Evolutionary conservation across 305 asterid genomes (phyloP).

Genomic region (Fraxinus latifolia): DNA sequence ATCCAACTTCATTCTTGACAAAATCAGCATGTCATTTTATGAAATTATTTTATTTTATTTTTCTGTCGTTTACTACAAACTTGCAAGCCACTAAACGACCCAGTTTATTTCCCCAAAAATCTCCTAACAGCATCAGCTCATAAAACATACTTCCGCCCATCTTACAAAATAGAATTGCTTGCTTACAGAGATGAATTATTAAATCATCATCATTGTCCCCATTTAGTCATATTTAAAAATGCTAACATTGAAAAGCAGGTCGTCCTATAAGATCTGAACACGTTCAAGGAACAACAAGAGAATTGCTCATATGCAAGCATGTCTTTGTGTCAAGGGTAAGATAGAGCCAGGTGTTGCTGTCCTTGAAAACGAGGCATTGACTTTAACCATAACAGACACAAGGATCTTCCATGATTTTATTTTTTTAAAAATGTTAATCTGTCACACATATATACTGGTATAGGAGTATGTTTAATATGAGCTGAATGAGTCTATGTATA

Average conservation of each 20-base stretch:
- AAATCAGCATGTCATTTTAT: not conserved
- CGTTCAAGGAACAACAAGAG: not conserved
- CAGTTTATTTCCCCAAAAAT: not conserved
- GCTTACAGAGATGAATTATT: not conserved
- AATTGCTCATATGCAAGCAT: not conserved
- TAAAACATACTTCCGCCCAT: not conserved
- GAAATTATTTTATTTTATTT: not conserved
- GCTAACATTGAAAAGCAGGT: not conserved
- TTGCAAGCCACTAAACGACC: not conserved
- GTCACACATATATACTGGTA: not conserved
- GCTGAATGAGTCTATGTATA: not conserved
- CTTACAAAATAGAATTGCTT: not conserved
- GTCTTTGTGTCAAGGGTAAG: not conserved
- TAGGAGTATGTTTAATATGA: not conserved
- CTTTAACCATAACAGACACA: not conserved
- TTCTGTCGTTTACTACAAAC: not conserved
- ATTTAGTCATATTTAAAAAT: not conserved
- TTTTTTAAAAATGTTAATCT: not conserved
- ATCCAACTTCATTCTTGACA: not conserved
- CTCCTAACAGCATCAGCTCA: not conserved
- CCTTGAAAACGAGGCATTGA: not conserved
- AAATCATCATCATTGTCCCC: not conserved
- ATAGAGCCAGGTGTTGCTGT: not conserved
- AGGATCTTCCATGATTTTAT: not conserved
- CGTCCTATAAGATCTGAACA: not conserved